Conservation (phyloP, 2,329 filamentous ascomycete genomes). For the Phyllosticta citrichinensis region DNA sequence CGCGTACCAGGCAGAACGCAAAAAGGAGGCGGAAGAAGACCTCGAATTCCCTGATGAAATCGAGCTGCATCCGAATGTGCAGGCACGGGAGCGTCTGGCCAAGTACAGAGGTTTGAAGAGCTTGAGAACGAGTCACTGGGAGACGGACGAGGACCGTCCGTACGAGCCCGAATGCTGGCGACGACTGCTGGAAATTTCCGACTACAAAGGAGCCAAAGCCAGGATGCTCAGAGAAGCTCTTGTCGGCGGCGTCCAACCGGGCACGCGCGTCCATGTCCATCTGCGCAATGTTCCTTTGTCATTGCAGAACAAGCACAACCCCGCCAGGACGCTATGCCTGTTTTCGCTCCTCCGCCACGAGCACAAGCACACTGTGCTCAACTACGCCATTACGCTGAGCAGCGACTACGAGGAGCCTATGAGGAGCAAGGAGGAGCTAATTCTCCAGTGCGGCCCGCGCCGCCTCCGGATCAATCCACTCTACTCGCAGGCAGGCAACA, state of each 20-base stretch:
- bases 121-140: conserved; percentile 77
- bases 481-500: conserved; percentile 81
- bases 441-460: conserved; percentile 83
- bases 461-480: conserved; percentile 81
- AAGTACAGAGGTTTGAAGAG: conserved; percentile 90
- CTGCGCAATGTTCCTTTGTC: conserved; percentile 50
- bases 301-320: conserved; percentile 44
- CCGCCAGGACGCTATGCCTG: conserved; percentile 55
- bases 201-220: conserved; percentile 78
- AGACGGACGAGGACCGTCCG: conserved; percentile 74
- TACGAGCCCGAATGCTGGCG: conserved; percentile 87
- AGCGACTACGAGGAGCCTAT: conserved; percentile 66
- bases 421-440: conserved; percentile 84
- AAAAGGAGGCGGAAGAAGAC: conserved; percentile 77
- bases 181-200: conserved; percentile 72
- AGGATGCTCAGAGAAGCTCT: conserved; percentile 70
- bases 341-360: conserved; percentile 90
- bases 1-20: conserved; percentile 68
- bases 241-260: conserved; percentile 75
- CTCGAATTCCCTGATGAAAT: conserved; percentile 96
- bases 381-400: conserved; percentile 80
- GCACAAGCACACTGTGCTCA: conserved; percentile 83
- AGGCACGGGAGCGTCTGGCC: conserved; percentile 74
- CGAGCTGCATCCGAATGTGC: conserved; percentile 78
- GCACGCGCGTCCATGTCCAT: conserved; percentile 73